Evolutionary conservation across 768 basidiomycete species (phyloP).

Genomic region (Russula sp.): DNA sequence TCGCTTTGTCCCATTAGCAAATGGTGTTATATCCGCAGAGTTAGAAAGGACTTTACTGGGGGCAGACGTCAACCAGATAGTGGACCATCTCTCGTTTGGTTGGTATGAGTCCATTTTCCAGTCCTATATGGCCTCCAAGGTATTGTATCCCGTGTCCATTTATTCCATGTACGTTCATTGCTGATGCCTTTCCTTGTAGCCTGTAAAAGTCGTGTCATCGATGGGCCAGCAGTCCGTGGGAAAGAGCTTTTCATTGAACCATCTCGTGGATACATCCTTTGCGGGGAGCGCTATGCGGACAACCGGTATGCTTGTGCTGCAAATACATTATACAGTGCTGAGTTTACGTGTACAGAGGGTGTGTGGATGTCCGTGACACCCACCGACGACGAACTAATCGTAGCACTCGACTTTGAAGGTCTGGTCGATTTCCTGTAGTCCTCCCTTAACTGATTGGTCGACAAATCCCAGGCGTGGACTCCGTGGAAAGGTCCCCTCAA

Average conservation of each 20-base stretch:
- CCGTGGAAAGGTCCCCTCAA: constrained; percentile 60
- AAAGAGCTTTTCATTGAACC: constrained; percentile 57
- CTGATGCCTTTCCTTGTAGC: constrained; percentile 37
- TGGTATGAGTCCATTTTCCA: constrained; percentile 67
- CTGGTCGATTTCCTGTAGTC: background rate
- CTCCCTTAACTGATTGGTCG: background rate
- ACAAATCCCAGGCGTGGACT: constrained; percentile 49
- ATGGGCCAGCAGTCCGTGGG: constrained; percentile 70
- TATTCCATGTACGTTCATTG: background rate
- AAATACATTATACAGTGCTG: background rate
- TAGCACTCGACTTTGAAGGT: constrained; percentile 67
- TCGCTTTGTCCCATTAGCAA: constrained; percentile 9
- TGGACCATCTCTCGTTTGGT: constrained; percentile 54
- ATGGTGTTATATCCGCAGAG: constrained; percentile 43
- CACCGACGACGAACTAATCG: constrained; percentile 50
- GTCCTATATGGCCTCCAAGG: constrained; percentile 60
- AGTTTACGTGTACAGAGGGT: constrained; percentile 41
- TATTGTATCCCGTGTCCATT: constrained; percentile 17
- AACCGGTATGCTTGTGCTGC: constrained; percentile 38
- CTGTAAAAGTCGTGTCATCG: constrained; percentile 61
- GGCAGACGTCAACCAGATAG: constrained; percentile 57
- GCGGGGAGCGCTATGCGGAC: constrained; percentile 64
- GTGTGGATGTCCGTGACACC: constrained; percentile 70
- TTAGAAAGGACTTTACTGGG: constrained; percentile 47
- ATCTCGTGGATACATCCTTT: constrained; percentile 61